phyloP scores from a whole-genome alignment of 768 basidiomycete species.

The Mycena vitilis region DNA sequence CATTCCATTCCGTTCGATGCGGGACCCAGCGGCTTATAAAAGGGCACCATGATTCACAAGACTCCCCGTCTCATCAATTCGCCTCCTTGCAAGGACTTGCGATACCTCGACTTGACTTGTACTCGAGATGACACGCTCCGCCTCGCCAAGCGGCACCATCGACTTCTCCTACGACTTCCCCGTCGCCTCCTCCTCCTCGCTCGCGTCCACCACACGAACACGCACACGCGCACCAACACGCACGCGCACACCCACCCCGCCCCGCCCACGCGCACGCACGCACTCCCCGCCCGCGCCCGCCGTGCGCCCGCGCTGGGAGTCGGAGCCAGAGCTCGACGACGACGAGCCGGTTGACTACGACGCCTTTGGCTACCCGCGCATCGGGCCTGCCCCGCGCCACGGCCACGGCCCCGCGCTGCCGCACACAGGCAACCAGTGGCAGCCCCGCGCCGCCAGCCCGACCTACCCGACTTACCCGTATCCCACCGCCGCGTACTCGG shows the following conservation, averaged over 20 bases:
- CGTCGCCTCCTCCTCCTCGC: constrained; percentile 8
- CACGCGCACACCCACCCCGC: neutral
- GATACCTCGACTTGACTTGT: too few relatives aligned
- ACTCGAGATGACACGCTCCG: constrained; percentile 21
- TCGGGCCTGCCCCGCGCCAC: neutral
- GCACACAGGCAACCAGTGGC: constrained; percentile 33
- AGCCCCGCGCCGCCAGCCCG: constrained; percentile 21
- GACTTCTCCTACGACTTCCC: constrained; percentile 37
- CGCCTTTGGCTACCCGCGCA: constrained; percentile 23
- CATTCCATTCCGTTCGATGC: too few relatives aligned
- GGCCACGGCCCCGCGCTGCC: too few relatives aligned
- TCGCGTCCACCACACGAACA: neutral
- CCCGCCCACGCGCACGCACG: neutral
- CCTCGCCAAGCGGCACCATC: constrained; percentile 27
- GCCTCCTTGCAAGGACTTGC: too few relatives aligned
- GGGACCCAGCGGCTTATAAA: too few relatives aligned
- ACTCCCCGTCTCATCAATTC: too few relatives aligned
- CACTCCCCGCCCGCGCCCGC: constrained; percentile 2
- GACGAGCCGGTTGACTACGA: constrained; percentile 16
- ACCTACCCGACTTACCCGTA: constrained; percentile 24
- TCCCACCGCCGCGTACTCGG: neutral
- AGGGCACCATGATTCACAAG: too few relatives aligned
- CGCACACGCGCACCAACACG: neutral
- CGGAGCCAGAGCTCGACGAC: constrained; percentile 10
- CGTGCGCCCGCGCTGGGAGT: constrained; percentile 17